A percentile compares a stretch with the other conserved stretches of the same genome.
These are phyloP conservation scores for Aspergillus neotritici DNA, from an alignment of 2,329 filamentous ascomycete genomes.

Conservation along the genomic window DNA sequence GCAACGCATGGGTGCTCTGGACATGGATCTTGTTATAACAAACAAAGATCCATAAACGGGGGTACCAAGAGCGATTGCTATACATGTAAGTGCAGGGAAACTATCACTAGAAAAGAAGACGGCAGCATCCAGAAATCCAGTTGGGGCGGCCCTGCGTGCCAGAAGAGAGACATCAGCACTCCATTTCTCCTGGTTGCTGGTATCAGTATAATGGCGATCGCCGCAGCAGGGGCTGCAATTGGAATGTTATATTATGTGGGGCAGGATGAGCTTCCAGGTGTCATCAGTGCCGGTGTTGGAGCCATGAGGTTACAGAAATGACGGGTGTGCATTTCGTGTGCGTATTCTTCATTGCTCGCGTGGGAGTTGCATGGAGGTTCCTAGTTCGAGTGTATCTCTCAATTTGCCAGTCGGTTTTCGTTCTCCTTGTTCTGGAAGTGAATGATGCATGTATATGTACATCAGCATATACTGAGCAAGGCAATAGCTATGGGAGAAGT, in stretches of 20 bases:
- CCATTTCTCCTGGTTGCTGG: constrained; percentile 82
- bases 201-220: constrained; percentile 65
- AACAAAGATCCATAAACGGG: constrained; percentile 47
- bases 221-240: constrained; percentile 64
- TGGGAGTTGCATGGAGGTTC: neutral
- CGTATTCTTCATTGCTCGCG: neutral
- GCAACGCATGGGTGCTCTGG: constrained; percentile 74
- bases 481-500: too few relatives aligned
- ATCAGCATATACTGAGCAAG: too few relatives aligned
- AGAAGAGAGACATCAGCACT: constrained; percentile 84
- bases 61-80: constrained; percentile 58
- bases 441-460: too few relatives aligned
- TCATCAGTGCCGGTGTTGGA: constrained; percentile 91
- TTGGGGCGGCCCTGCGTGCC: constrained; percentile 82
- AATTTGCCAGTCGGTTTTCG: neutral
- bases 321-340: constrained; percentile 3
- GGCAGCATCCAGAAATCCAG: constrained; percentile 57
- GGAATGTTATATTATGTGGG: constrained; percentile 78
- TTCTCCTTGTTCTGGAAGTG: too few relatives aligned
- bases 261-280: constrained; percentile 79
- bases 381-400: neutral
- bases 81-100: constrained; percentile 66
- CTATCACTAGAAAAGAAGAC: constrained; percentile 43
- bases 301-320: constrained; percentile 52
- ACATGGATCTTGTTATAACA: constrained; percentile 70